Base-by-base conservation (phyloP, 2,329 filamentous ascomycete species). In the Arthrobotrys pseudoclavata region DNA sequence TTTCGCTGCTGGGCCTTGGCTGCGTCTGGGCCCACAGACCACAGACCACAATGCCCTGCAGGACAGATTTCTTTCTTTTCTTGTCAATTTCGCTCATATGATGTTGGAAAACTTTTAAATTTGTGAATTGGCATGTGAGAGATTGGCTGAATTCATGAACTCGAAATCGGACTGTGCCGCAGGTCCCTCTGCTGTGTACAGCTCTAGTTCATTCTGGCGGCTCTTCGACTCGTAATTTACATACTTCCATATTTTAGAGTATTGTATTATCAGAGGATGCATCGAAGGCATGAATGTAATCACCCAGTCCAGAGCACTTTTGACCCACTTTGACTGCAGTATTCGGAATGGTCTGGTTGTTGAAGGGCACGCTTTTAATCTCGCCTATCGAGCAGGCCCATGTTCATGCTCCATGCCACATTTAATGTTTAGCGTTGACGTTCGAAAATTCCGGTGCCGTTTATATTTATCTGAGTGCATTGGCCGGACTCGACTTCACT, bases 371-470 rank as follows among this genome's bases (percentile, higher is more conserved):
- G 47, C 29, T 61, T 57, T 45, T 55, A 76, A 77, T 77, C 67
- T 77, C 74, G 74, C 66, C 67, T 77, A 77, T 70, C 67, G 62
- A 67, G 50, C 60, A 72, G 24, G 40, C 40, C 40, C 40, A 45
- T 72, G 62, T 67, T 67, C 60, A 72, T 72, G 69, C 24, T 53
- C 62, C 62, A 55, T 37, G 40, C 26, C 29, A 69, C 40, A 61
- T 69, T 69, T 37, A 52, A 29, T 45, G 1, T 29, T 52, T 53
- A 50, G 40, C 47, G 68, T 62, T 34, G 45, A 45, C 48, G 47
- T 42, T 64, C 47, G 26, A 42, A 72, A 53, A 50, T 31, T 64
- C 50, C 31, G 31, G 22, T 48, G 37, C 12, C 18, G 31, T 64
- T 66, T 52, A 69, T 60, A 69, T 69, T 69, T 69, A 57, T 60